These are phyloP conservation scores for Quercus variabilis DNA, from an alignment of 306 rosid species.

Conservation along the genomic window DNA sequence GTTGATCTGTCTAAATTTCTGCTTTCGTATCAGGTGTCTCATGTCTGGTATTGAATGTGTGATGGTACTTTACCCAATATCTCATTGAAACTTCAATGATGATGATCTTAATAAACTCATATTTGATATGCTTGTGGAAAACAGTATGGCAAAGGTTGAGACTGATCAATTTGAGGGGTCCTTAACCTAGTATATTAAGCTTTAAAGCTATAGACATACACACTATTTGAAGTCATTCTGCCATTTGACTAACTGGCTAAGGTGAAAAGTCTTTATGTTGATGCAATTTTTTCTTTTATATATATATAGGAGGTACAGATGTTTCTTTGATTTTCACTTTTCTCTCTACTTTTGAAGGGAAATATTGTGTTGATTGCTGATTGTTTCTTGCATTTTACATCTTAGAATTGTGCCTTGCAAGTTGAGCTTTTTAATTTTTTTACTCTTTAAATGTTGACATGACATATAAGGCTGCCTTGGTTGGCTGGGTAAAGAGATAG, in stretches of 20 bases:
- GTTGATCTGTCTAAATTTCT: neutral
- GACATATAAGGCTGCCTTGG: neutral
- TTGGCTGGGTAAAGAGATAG: neutral
- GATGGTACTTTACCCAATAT: neutral
- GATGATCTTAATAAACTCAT: neutral
- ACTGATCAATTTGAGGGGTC: neutral
- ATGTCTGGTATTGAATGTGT: neutral
- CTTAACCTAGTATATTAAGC: neutral
- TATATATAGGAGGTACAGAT: neutral
- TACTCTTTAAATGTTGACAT: neutral
- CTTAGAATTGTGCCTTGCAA: neutral
- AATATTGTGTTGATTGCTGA: too few relatives aligned
- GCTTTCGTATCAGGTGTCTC: neutral
- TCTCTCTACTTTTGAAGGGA: too few relatives aligned
- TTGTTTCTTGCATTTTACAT: neutral
- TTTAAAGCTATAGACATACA: neutral
- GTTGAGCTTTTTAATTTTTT: neutral
- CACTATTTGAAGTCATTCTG: neutral
- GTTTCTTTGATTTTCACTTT: neutral
- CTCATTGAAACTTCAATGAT: neutral
- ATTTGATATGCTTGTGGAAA: neutral
- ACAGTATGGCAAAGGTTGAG: neutral
- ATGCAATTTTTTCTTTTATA: neutral
- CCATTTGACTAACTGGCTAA: neutral
- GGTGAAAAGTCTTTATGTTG: neutral